phyloP scores from a whole-genome alignment of 345 rosid species.

The Euphorbia peplus region DNA sequence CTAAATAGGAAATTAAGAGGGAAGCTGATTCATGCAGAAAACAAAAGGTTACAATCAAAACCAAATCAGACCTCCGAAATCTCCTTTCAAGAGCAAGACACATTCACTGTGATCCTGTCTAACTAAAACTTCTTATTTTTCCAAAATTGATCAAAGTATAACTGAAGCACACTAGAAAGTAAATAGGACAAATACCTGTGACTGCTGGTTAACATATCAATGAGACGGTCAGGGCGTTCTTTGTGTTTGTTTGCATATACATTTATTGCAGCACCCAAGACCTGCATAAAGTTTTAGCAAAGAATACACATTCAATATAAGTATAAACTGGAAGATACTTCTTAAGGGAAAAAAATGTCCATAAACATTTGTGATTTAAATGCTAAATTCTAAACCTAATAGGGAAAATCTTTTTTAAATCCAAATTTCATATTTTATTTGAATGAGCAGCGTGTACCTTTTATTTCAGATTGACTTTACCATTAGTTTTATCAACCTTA shows the following conservation, averaged over 20 bases:
- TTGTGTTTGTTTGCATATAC: conserved; percentile 95
- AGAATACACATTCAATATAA: background rate
- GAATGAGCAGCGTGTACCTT: too few species aligned
- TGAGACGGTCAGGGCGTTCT: conserved; percentile 95
- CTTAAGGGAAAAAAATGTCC: background rate
- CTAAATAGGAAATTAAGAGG: background rate
- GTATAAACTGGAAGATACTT: background rate
- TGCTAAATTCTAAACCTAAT: too few species aligned
- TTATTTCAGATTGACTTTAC: background rate
- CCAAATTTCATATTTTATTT: too few species aligned
- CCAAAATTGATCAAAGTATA: conserved; percentile 3
- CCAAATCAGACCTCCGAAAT: background rate
- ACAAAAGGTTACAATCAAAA: background rate
- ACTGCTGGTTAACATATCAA: conserved; percentile 94
- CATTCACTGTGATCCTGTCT: background rate
- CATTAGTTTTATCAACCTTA: background rate
- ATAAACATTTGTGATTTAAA: background rate
- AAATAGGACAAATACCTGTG: conserved; percentile 53
- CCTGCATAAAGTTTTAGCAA: conserved; percentile 41
- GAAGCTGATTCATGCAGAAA: background rate
- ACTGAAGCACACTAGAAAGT: background rate
- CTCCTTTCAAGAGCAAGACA: background rate
- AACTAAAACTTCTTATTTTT: background rate
- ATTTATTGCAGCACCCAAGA: conserved; percentile 91
- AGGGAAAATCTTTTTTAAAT: too few species aligned